These are phyloP conservation scores for Terfezia boudieri DNA, from an alignment of 495 filamentous ascomycete species.

Conservation along the genomic window DNA sequence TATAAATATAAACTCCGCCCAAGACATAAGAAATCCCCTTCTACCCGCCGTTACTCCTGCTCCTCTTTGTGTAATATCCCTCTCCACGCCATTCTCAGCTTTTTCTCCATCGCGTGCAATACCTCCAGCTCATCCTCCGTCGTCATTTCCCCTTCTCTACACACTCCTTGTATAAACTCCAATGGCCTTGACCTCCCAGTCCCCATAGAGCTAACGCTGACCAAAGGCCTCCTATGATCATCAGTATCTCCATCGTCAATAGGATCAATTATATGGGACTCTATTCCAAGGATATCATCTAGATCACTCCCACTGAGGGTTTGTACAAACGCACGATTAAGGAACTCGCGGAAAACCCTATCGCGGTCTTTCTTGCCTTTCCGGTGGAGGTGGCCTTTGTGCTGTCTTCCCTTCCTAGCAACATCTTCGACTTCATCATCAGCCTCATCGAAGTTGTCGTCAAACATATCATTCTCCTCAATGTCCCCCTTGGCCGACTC, in stretches of 20 bases:
- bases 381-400: background rate
- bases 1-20: no score
- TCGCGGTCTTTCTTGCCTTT: background rate
- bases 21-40: no score
- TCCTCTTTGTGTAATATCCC: background rate
- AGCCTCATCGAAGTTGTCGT: background rate
- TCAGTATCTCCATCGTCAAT: background rate
- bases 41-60: no score
- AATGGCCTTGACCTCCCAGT: background rate
- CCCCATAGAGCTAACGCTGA: background rate
- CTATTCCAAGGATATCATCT: background rate
- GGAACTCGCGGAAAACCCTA: background rate
- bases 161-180: background rate
- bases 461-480: slow-evolving; percentile 3
- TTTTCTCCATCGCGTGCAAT: background rate
- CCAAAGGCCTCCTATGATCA: background rate
- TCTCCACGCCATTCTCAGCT: background rate
- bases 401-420: background rate
- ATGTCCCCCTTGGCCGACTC: slow-evolving; percentile 12
- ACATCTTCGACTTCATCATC: background rate
- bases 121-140: background rate
- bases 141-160: background rate
- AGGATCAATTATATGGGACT: background rate
- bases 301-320: background rate
- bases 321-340: background rate